Base-by-base conservation (phyloP, 2,329 filamentous ascomycete species). In the Basipetospora chlamydospora region DNA sequence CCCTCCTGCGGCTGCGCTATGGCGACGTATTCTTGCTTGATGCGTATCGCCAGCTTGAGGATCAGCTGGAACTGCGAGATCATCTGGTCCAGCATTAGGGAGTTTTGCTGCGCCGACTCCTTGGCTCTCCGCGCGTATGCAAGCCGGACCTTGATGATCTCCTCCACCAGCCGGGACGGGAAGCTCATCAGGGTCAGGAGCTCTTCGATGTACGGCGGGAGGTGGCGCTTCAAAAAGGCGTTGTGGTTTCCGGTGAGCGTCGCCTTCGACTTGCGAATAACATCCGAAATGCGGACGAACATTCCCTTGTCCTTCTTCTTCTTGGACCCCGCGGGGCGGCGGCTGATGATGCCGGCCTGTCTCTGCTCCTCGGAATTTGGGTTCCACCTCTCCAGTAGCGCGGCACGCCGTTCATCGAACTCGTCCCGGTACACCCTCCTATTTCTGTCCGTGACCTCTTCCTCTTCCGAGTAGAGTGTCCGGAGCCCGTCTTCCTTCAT, bases 71-170 rank as follows among this genome's bases (percentile, higher is more conserved):
- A 96, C 52, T 98, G 90, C 1, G 82, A 70, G 43, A 98, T 95
- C 83, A 96, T 93, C 59, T 96, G 88, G 52, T 96, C 87, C 42
- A 92, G 83, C 69, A 98, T 85, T 63, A 98, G 80, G 18, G 83
- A 70, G 44, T 87, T 92, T 54, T 93, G 84, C 59, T 90, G 83
- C 2, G 86, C 80, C 8, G 86, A 85, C 49, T 96, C 88, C 59
- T 88, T 93, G 55, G 86, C 88, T 59, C 78, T 85, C 60, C 79
- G 85, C 13, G 88, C 87, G 55, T 95, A 96, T 8, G 79, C 83
- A 20, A 96, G 68, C 40, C 90, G 80, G 47, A 94, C 81, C 37
- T 81, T 81, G 52, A 95, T 95, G 49, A 98, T 92, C 53, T 96
- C 90, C 57, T 96, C 86, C 28, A 98, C 90, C 25, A 98, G 70